phyloP scores from a whole-genome alignment of 2,329 filamentous ascomycete species.

The Claviceps sorghi region DNA sequence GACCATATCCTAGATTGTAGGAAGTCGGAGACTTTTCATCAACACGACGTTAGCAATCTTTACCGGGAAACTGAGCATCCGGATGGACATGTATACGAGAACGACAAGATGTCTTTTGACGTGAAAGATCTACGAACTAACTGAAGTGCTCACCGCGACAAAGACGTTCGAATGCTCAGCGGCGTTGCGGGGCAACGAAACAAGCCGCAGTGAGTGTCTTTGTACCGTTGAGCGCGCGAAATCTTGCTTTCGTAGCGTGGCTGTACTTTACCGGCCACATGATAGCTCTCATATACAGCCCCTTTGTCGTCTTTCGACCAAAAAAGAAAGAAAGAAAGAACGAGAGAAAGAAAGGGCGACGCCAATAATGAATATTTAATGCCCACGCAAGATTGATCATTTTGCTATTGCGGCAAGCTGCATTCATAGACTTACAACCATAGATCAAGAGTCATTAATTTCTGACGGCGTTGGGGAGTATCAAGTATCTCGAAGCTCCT shows the following conservation, averaged over 20 bases:
- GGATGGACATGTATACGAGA: constrained; percentile 55
- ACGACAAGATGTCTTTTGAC: constrained; percentile 46
- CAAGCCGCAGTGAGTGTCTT: not conserved
- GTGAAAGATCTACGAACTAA: constrained; percentile 36
- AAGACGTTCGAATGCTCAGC: not conserved
- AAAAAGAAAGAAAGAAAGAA: not conserved
- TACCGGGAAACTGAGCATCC: constrained; percentile 62
- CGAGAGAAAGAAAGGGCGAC: not conserved
- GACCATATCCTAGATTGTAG: constrained; percentile 70
- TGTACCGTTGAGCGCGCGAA: not conserved
- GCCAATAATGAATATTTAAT: too few species aligned
- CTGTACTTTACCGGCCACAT: not conserved
- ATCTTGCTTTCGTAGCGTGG: not conserved
- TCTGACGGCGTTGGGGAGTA: not conserved
- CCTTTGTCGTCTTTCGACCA: not conserved
- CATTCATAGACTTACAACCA: not conserved
- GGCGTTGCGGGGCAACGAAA: not conserved
- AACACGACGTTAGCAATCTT: constrained; percentile 49
- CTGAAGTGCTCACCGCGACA: not conserved
- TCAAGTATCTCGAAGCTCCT: not conserved
- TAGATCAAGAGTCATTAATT: not conserved
- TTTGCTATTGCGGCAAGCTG: not conserved
- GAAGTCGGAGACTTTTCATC: constrained; percentile 72
- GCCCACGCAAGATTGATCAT: not conserved
- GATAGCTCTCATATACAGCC: not conserved